These are phyloP conservation scores for Thuja plicata DNA, from an alignment of 83 land plant species.

Conservation along the genomic window DNA sequence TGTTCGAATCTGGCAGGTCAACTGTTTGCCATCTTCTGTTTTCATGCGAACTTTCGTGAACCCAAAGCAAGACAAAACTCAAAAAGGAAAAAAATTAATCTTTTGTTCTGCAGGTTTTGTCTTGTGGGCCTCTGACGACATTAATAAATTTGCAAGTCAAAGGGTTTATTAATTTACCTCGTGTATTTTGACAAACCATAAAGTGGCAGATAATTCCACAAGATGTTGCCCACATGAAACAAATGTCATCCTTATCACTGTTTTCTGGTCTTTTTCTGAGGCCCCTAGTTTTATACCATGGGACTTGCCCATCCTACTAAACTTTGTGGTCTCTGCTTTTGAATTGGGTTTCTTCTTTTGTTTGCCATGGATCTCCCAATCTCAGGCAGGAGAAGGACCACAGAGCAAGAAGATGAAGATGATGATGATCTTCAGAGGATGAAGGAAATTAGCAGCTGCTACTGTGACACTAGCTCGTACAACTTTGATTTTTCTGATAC, in stretches of 20 bases:
- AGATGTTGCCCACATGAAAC: background rate
- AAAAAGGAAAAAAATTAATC: background rate
- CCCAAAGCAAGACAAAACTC: background rate
- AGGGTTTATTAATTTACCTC: background rate
- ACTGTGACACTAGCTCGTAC: background rate
- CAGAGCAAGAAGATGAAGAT: background rate
- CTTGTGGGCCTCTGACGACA: background rate
- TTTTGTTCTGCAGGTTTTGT: background rate
- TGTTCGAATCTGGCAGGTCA: conserved; percentile 15
- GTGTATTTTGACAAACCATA: background rate
- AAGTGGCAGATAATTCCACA: background rate
- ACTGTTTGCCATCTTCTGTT: background rate
- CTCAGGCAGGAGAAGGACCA: background rate
- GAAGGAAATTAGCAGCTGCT: background rate
- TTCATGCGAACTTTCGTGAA: no score
- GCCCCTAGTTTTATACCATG: no score
- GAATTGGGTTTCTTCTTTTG: background rate
- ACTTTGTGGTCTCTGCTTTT: background rate
- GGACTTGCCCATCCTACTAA: no score
- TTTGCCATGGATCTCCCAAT: background rate
- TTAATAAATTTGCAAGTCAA: background rate
- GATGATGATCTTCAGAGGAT: background rate
- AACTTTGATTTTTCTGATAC: background rate
- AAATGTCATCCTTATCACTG: background rate
- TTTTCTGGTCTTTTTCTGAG: background rate